These are phyloP conservation scores for Fragaria nilgerrensis DNA, from an alignment of 306 rosid genomes.

Conservation along the genomic window DNA sequence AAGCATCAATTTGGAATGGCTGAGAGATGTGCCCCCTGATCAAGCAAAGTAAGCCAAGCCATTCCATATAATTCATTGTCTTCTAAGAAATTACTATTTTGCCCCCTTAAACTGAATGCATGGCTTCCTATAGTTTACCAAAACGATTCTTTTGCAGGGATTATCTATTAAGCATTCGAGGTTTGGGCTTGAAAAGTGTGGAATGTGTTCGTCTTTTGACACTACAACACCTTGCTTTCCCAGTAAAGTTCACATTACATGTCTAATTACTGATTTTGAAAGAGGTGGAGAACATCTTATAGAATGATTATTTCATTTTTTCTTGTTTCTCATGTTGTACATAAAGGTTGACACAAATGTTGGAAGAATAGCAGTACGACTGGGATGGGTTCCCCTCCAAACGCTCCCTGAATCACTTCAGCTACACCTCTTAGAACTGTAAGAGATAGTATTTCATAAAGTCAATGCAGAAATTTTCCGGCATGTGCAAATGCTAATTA, in stretches of 20 bases:
- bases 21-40: conserved; percentile 88
- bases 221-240: conserved; percentile 94
- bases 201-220: conserved; percentile 94
- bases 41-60: conserved; percentile 59
- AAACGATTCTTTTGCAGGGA: conserved; percentile 52
- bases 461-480: conserved; percentile 1
- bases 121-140: conserved; percentile 5
- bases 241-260: conserved; percentile 55
- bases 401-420: conserved; percentile 93
- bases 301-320: conserved; percentile 23
- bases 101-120: conserved; percentile 9
- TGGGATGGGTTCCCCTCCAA: conserved; percentile 97
- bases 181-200: conserved; percentile 90
- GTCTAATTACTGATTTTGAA: conserved; percentile 14
- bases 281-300: conserved; percentile 21
- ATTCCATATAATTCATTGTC: conserved; percentile 18
- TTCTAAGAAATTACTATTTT: conserved; percentile 9
- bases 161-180: conserved; percentile 76
- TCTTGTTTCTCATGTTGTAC: conserved; percentile 20
- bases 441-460: conserved; percentile 30
- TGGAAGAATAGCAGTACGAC: conserved; percentile 97
- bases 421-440: conserved; percentile 84
- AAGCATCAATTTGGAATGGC: conserved; percentile 90
- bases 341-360: conserved; percentile 95
- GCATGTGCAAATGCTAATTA: conserved; percentile 32